phyloP scores from a whole-genome alignment of 2,329 filamentous ascomycete species.

The Ilyonectria robusta region DNA sequence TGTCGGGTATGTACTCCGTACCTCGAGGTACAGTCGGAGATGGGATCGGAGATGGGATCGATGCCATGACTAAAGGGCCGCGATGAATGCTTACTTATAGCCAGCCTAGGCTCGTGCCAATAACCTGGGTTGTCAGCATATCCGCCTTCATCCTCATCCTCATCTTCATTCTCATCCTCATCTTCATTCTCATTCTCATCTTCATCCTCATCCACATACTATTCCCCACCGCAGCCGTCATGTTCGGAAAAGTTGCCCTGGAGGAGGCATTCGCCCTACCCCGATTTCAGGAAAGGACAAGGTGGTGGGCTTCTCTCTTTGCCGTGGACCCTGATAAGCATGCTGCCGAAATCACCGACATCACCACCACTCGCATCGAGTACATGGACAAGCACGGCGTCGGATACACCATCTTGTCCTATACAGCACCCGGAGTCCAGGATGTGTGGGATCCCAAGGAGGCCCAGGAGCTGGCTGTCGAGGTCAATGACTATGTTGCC shows the following conservation, averaged over 20 bases:
- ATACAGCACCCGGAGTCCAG: conserved; percentile 64
- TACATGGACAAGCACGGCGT: conserved; percentile 63
- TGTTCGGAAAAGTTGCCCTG: conserved; percentile 73
- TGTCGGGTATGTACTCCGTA: neutral
- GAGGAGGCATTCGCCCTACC: conserved; percentile 75
- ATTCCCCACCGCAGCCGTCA: conserved; percentile 45
- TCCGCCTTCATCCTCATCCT: neutral
- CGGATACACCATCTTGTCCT: conserved; percentile 63
- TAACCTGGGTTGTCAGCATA: neutral
- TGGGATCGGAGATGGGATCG: neutral
- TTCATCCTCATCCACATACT: neutral
- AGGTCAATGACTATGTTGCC: conserved; percentile 60
- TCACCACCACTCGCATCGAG: conserved; percentile 58
- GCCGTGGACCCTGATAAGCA: conserved; percentile 72
- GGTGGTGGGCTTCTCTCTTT: conserved; percentile 74
- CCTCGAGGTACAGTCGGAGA: neutral
- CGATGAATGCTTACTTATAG: conserved; percentile 7
- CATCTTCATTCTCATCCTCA: too few relatives aligned
- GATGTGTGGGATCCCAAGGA: conserved; percentile 59
- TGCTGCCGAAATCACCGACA: conserved; percentile 65
- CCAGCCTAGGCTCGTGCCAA: neutral
- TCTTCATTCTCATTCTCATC: neutral
- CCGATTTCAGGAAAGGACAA: conserved; percentile 69
- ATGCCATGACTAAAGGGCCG: neutral
- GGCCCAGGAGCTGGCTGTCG: conserved; percentile 58